phyloP scores from a whole-genome alignment of 2,329 filamentous ascomycete genomes.

The Drechmeria coniospora region DNA sequence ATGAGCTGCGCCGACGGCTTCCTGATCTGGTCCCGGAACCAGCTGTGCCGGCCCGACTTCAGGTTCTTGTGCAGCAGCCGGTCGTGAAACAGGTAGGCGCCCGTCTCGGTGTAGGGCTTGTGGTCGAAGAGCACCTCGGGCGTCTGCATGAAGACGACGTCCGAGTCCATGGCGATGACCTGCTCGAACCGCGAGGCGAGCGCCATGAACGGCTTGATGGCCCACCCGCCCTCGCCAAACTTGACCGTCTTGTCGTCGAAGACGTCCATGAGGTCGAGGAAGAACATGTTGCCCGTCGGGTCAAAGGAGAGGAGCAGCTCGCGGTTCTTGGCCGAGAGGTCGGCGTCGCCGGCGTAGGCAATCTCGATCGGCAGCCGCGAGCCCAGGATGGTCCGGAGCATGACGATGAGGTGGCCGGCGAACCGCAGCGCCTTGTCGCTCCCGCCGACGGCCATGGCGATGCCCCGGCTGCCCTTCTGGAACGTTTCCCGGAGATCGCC shows the following conservation, averaged over 20 bases:
- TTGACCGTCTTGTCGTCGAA: conserved; percentile 17
- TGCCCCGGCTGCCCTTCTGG: conserved; percentile 11
- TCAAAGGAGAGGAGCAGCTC: conserved; percentile 8
- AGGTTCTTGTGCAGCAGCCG: conserved; percentile 21
- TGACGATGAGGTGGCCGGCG: conserved; percentile 19
- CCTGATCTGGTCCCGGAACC: conserved; percentile 21
- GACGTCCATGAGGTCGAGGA: conserved; percentile 17
- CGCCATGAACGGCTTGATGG: conserved; percentile 24
- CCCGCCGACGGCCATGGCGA: conserved; percentile 20
- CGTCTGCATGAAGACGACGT: conserved; percentile 21
- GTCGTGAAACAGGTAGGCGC: conserved; percentile 25
- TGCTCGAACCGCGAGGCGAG: conserved; percentile 20
- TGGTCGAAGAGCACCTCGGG: conserved; percentile 19
- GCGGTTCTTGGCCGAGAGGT: conserved; percentile 12
- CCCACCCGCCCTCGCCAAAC: conserved; percentile 19
- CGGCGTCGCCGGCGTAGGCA: conserved; percentile 20
- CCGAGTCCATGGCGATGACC: conserved; percentile 23
- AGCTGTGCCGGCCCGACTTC: conserved; percentile 18
- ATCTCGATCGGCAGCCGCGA: conserved; percentile 19
- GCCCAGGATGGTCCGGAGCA: conserved; percentile 14
- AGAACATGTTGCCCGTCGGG: conserved; percentile 10
- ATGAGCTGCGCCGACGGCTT: conserved; percentile 16
- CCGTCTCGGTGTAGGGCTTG: conserved; percentile 14
- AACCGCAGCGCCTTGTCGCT: conserved; percentile 17
- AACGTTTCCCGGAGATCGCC: conserved; percentile 6